Evolutionary conservation across 176 grass and related monocot genomes (phyloP), one percentile per base, ranked within the genome.

Genomic region (Aegilops umbellulata): DNA sequence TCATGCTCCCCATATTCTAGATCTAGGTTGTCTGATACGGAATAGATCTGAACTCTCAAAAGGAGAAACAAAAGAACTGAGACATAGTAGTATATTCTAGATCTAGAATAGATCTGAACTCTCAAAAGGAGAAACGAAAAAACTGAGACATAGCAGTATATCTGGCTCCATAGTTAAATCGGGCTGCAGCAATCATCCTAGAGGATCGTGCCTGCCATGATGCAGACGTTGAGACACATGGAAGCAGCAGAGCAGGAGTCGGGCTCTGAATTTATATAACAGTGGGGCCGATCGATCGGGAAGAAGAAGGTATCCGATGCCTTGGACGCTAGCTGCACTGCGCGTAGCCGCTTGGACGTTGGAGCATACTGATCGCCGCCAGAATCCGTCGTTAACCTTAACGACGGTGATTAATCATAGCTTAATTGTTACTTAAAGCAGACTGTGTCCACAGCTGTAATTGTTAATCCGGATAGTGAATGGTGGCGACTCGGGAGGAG

Each of bases 251-350:
- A 44, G 36, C 67, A 61, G 58, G n/a, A 11, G 82, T 80, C 87
- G 30, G 67, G 8, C 64, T 80, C 24, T 73, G 75, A 61, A 61
- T 22, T 53, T 20, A 57, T 57, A 57, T 22, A 57, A 57, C n/a
- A n/a, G 19, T 22, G 53, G 36, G 57, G 8, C 8, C 22, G 29
- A 60, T 22, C 25, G 10, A 12, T 9, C 16, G 17, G 20, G 22
- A 23, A n/a, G 4, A 26, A 17, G 19, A 47, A 20, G 61, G 87
- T 38, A 81, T 76, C 68, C 82, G 87, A 85, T 85, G 87, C 80
- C 75, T 81, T 81, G 66, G 34, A 35, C 34, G 34, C 6, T 35
- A 1, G 34, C 34, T 35, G 34, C 34, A 35, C 6, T 7, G 34
- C 34, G 6, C 34, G 6, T 35, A 35, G 87, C 7, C 64, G 4